These are phyloP conservation scores for Torulaspora gathmanii DNA, from an alignment of 805 yeast genomes.

Conservation along the genomic window DNA sequence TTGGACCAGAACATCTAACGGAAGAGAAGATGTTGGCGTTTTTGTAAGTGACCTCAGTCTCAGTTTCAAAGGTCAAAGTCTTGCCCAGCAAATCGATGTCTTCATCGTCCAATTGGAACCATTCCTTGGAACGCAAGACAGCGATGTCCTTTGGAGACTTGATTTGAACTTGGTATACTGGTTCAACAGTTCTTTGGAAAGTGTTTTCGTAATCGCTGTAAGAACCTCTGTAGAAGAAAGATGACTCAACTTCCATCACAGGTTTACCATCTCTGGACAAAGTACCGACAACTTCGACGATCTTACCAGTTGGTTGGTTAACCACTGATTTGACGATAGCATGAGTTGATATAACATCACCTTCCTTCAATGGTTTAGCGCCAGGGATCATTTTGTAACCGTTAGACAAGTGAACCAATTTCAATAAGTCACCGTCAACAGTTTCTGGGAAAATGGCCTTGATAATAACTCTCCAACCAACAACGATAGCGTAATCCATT, in stretches of 20 bases:
- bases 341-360: slow-evolving; percentile 74
- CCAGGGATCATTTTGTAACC: slow-evolving; percentile 92
- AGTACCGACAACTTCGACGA: slow-evolving; percentile 92
- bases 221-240: slow-evolving; percentile 93
- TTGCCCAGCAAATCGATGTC: slow-evolving; percentile 68
- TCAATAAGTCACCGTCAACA: slow-evolving; percentile 93
- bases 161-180: slow-evolving; percentile 76
- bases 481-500: slow-evolving; percentile 98
- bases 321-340: slow-evolving; percentile 86
- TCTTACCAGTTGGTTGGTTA: slow-evolving; percentile 89
- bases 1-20: slow-evolving; percentile 80
- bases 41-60: slow-evolving; percentile 78
- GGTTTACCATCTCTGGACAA: slow-evolving; percentile 69
- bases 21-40: slow-evolving; percentile 68
- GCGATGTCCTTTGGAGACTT: slow-evolving; percentile 84
- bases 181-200: slow-evolving; percentile 80
- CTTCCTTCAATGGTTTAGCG: slow-evolving; percentile 82
- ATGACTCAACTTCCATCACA: slow-evolving; percentile 90
- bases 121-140: slow-evolving; percentile 88
- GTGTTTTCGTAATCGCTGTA: slow-evolving; percentile 87
- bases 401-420: slow-evolving; percentile 90
- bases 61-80: slow-evolving; percentile 82
- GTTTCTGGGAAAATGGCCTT: slow-evolving; percentile 95
- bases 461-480: slow-evolving; percentile 98
- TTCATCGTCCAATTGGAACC: slow-evolving; percentile 82